Evolutionary conservation across 164 flowering plant genomes (phyloP).

Genomic region (Magnolia sinica): DNA sequence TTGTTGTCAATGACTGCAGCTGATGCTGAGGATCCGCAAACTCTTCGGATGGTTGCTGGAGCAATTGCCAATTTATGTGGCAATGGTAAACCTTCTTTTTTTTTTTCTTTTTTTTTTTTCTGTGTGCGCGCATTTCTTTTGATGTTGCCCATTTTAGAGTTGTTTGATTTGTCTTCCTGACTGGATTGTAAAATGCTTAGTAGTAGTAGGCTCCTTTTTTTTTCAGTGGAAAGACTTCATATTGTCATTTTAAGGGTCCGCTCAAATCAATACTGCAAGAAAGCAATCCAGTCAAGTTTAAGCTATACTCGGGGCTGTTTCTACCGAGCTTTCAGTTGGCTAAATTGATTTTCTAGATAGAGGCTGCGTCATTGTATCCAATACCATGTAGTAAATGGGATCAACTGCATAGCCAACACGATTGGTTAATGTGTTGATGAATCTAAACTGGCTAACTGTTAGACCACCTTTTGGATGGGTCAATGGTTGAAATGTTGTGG

Average conservation of each 20-base stretch:
- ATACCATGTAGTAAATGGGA: background rate
- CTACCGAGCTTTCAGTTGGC: too few species aligned
- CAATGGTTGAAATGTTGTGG: background rate
- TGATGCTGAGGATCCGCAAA: constrained; percentile 90
- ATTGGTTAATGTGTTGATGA: background rate
- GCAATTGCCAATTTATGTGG: constrained; percentile 97
- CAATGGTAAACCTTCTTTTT: constrained; percentile 51
- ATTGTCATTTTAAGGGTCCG: too few species aligned
- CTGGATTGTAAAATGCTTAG: too few species aligned
- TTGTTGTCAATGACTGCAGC: constrained; percentile 72
- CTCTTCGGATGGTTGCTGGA: constrained; percentile 98
- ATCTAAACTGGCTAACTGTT: background rate
- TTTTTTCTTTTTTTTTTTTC: too few species aligned
- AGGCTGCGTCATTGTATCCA: background rate
- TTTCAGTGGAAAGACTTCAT: too few species aligned
- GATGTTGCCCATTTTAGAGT: background rate
- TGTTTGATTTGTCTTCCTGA: too few species aligned
- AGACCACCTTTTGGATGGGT: background rate
- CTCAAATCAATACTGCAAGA: too few species aligned
- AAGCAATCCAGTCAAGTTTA: too few species aligned
- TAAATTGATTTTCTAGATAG: too few species aligned
- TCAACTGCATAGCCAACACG: background rate
- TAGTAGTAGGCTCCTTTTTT: too few species aligned
- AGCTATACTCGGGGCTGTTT: too few species aligned
- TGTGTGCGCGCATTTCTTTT: background rate